Conservation (phyloP, 306 rosid genomes). For the Ormosia emarginata region DNA sequence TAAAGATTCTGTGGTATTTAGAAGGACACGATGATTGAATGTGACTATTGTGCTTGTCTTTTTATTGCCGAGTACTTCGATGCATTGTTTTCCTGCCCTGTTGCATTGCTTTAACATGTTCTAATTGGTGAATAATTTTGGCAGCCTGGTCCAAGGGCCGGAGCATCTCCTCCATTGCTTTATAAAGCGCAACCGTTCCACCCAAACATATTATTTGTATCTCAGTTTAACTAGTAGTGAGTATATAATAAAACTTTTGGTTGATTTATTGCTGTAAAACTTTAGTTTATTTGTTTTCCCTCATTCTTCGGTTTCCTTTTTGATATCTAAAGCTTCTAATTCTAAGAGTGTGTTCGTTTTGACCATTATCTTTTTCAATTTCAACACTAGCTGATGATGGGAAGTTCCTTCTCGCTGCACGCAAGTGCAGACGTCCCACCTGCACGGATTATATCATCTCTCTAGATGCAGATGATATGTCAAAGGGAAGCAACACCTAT, state of each 20-base stretch:
- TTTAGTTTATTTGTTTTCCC: not conserved
- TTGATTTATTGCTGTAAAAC: not conserved
- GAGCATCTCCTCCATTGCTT: conserved; percentile 74
- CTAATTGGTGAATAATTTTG: conserved; percentile 18
- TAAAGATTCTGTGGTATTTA: conserved; percentile 30
- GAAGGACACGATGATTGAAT: conserved; percentile 23
- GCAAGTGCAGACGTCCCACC: conserved; percentile 87
- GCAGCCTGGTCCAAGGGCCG: conserved; percentile 99
- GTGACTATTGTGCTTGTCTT: conserved; percentile 19
- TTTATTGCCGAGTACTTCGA: conserved; percentile 7
- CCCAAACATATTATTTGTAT: conserved; percentile 73
- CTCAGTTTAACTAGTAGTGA: conserved; percentile 70
- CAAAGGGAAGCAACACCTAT: conserved; percentile 81
- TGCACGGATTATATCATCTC: conserved; percentile 86
- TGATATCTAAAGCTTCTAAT: conserved; percentile 6
- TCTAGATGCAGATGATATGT: conserved; percentile 65
- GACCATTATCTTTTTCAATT: conserved; percentile 8
- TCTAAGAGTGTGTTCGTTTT: not conserved
- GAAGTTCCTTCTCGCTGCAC: conserved; percentile 96
- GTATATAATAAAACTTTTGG: conserved; percentile 21
- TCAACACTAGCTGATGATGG: conserved; percentile 78
- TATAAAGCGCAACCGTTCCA: conserved; percentile 84
- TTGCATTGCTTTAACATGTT: conserved; percentile 7
- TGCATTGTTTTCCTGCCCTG: not conserved
- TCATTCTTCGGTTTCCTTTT: conserved; percentile 9